Evolutionary conservation across 1,284 basidiomycete species (phyloP).

Genomic region (Cryptococcus sp.): DNA sequence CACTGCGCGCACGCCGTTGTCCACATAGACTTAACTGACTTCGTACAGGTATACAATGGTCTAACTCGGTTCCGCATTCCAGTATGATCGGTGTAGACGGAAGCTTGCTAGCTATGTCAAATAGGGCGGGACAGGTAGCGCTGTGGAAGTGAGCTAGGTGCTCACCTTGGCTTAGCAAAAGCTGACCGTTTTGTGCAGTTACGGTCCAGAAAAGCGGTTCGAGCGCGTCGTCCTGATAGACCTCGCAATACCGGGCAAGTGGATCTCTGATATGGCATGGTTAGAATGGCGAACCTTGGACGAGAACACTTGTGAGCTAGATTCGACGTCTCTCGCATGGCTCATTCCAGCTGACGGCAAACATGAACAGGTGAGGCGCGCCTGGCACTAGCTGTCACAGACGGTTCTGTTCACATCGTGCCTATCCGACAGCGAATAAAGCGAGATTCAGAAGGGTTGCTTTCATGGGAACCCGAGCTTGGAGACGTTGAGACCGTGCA

Average conservation of each 20-base stretch:
- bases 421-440: constrained; percentile 16
- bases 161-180: background rate
- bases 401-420: constrained; percentile 26
- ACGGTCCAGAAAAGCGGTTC: constrained; percentile 21
- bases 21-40: background rate
- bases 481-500: constrained; percentile 6
- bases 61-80: constrained; percentile 4
- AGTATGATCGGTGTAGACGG: constrained; percentile 31
- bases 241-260: constrained; percentile 12
- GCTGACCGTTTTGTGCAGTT: constrained; percentile 12
- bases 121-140: constrained; percentile 33
- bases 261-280: constrained; percentile 33
- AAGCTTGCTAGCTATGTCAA: constrained; percentile 41
- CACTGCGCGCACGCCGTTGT: background rate
- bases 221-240: constrained; percentile 6
- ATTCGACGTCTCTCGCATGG: no score
- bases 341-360: constrained; percentile 3
- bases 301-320: constrained; percentile 22
- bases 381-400: constrained; percentile 31
- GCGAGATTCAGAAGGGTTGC: background rate
- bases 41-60: constrained; percentile 38
- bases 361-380: constrained; percentile 19
- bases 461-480: constrained; percentile 8
- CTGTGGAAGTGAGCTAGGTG: constrained; percentile 35
- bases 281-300: constrained; percentile 28